Conservation (phyloP, 805 yeast genomes). For the Zygotorulaspora chibaensis region DNA sequence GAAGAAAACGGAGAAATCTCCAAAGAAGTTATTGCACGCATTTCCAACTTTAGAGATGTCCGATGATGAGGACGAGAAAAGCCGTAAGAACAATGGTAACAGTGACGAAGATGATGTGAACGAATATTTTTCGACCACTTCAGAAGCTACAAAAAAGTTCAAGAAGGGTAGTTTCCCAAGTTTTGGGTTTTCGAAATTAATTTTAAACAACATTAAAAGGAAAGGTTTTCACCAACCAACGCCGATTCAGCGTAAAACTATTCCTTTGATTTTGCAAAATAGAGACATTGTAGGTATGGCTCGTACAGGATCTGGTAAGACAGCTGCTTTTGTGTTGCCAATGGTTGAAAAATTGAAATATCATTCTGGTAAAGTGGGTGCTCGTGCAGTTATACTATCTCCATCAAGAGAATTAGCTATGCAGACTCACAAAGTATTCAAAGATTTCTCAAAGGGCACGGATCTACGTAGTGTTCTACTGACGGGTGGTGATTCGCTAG, state of each 20-base stretch:
- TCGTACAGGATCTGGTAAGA: slow-evolving; percentile 97
- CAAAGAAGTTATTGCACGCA: slow-evolving; percentile 13
- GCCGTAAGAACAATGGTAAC: slow-evolving; percentile 36
- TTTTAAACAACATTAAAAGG: slow-evolving; percentile 64
- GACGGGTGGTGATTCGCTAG: slow-evolving; percentile 98
- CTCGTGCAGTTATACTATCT: slow-evolving; percentile 80
- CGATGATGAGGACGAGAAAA: slow-evolving; percentile 42
- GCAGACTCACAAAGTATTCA: slow-evolving; percentile 84
- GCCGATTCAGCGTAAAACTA: slow-evolving; percentile 94
- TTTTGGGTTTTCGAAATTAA: slow-evolving; percentile 75
- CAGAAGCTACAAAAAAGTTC: slow-evolving; percentile 30
- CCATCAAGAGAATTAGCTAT: slow-evolving; percentile 96
- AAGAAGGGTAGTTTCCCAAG: slow-evolving; percentile 82
- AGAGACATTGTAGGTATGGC: slow-evolving; percentile 99
- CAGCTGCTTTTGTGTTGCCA: slow-evolving; percentile 94
- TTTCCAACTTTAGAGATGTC: slow-evolving; percentile 44
- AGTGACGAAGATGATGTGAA: slow-evolving; percentile 46
- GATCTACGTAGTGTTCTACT: slow-evolving; percentile 75
- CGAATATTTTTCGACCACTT: slow-evolving; percentile 39
- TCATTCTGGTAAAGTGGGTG: slow-evolving; percentile 84
- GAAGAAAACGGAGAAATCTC: slow-evolving; percentile 15
- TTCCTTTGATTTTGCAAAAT: slow-evolving; percentile 80
- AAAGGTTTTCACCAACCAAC: slow-evolving; percentile 95
- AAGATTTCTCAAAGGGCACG: slow-evolving; percentile 80
- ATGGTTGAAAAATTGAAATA: slow-evolving; percentile 77